Evolutionary conservation across 78 protist genomes (phyloP), one percentile per base, ranked within the genome.

Genomic region (Salpingoeca rosetta): DNA sequence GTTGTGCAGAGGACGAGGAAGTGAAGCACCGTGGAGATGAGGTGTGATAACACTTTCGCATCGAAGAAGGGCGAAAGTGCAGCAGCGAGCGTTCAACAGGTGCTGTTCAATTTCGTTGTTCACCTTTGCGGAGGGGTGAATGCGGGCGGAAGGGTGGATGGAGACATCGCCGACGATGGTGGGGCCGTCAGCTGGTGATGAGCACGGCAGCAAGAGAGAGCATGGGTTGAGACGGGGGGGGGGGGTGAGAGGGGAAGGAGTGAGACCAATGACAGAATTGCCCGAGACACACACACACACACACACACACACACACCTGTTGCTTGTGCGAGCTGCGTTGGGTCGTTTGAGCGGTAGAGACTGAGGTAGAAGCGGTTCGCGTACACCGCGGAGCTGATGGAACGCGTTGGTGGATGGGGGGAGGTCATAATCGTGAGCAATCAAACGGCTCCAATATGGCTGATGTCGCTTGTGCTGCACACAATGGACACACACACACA

Each of bases 71-170:
- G 42, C 2, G 37, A 36, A 3, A 11, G 1, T 1, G 1, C 2
- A 2, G 7, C 27, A 65, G 76, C 37, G 7, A 24, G 36, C 11
- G 36, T 27, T 65, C 76, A 26, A 73, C 77, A 31, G 3, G 10
- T 10, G 25, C 11, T 3, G 25, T 26, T 3, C 38, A 3, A 10
- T 31, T 3, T 3, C 26, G 40, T 27, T 73, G 27, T 41, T 31
- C 39, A 81, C 85, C 81, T 73, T 72, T 7, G 85, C 84, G 26
- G 89, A n/a, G 22, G 83, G 81, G 28, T 79, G 78, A 24, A 86
- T 73, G 17, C 24, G 2, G 12, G 89, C 89, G 2, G 89, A 45
- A 22, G 78, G 82, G 81, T 86, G 56, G 26, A 86, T 41, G 3
- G 81, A 1, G 26, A 78, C 82, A 2, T 57, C 73, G 75, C 89